A percentile compares a stretch with the other conserved stretches of the same genome.
Evolutionary conservation across 768 basidiomycete species (phyloP).

Genomic region (Tylopilus plumbeoviolaceoides): DNA sequence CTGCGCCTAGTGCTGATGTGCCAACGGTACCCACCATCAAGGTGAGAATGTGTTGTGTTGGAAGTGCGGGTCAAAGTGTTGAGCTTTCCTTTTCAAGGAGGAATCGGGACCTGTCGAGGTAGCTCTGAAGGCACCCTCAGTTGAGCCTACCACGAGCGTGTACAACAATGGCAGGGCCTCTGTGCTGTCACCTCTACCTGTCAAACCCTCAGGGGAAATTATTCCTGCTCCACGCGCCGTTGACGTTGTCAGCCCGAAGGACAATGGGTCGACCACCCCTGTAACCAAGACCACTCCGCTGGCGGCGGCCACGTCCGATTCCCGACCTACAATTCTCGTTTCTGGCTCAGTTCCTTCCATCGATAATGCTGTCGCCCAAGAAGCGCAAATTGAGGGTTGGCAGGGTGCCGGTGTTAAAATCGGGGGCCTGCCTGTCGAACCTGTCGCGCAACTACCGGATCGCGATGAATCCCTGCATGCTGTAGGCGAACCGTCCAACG

Average conservation of each 20-base stretch:
- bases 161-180: neutral
- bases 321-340: neutral
- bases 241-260: neutral
- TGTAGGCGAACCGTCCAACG: neutral
- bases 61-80: neutral
- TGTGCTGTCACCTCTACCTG: neutral
- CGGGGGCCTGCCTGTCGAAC: neutral
- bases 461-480: neutral
- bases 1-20: neutral
- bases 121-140: conserved; percentile 9
- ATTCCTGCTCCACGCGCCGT: neutral
- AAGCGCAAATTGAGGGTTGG: neutral
- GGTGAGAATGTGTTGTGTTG: conserved; percentile 11
- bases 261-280: neutral
- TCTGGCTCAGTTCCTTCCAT: neutral
- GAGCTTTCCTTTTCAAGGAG: conserved; percentile 5
- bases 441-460: neutral
- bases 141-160: conserved; percentile 11
- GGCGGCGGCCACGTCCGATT: conserved; percentile 1
- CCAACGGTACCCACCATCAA: neutral
- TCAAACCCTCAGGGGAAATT: conserved; percentile 6
- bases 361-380: neutral
- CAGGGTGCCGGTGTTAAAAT: neutral
- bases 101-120: neutral
- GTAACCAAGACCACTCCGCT: neutral